Percentiles rank a stretch among this genome's conserved stretches.
Evolutionary conservation across 2,329 filamentous ascomycete genomes (phyloP).

Genomic region (Trichoderma aggressivum): DNA sequence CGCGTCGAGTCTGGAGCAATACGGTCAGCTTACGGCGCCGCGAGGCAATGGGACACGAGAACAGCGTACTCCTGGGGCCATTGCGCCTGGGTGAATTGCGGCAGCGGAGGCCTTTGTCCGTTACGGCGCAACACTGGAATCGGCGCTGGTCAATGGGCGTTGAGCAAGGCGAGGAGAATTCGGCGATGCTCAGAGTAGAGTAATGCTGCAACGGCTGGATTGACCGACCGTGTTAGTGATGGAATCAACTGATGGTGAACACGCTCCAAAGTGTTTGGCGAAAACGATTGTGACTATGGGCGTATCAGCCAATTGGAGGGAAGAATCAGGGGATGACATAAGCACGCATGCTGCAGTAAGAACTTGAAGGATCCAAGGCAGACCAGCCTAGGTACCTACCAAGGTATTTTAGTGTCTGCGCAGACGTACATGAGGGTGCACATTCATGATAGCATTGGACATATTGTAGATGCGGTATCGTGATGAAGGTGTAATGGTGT

Average conservation of each 20-base stretch:
- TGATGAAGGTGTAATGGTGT: not conserved
- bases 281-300: not conserved
- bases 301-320: conserved; percentile 10
- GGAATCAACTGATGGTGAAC: not conserved
- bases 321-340: conserved; percentile 6
- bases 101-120: not conserved
- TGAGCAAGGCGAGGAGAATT: not conserved
- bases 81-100: conserved; percentile 23
- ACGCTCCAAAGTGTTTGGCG: not conserved
- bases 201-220: not conserved
- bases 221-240: not conserved
- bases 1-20: conserved; percentile 49
- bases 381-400: too few relatives aligned
- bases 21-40: conserved; percentile 20
- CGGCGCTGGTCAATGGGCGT: not conserved
- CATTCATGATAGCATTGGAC: not conserved
- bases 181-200: not conserved
- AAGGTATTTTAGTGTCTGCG: not conserved
- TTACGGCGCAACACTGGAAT: not conserved
- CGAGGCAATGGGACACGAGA: not conserved
- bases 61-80: conserved; percentile 40
- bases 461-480: not conserved
- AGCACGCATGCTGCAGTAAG: not conserved
- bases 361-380: too few relatives aligned
- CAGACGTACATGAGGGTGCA: not conserved